Evolutionary conservation across 2,329 filamentous ascomycete species (phyloP), one percentile per base, ranked within the genome.

Genomic region (Aureobasidium sp.): DNA sequence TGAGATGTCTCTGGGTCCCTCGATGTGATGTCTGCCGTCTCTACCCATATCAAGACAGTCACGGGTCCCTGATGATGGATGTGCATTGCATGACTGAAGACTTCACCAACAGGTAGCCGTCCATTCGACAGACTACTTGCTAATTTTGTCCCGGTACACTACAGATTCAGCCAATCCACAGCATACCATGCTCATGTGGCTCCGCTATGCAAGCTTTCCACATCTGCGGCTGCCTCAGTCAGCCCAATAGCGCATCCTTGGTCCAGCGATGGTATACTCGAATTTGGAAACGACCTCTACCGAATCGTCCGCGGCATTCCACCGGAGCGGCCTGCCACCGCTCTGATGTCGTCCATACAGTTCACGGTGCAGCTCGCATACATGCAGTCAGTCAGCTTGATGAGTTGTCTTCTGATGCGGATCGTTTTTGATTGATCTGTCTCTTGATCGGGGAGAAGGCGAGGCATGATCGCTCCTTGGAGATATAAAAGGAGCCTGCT

Each of bases 241-340:
- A 60, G 47, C 47, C 44, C 47, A 44, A 60, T 60, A 50, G 47
- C 47, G 57, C 57, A 60, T 50, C 57, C 57, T 50, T 13, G 13
- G 21, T 6, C 15, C 44, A 36, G 6, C 8, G 49, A 32, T 5
- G 32, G 11, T 45, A 36, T 36, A 34, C n/a, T 32, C 16, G 8
- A 39, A 5, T 2, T 4, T 10, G 11, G 6, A 25, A 3, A 3
- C 4, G 5, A 6, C 3, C 3, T 34, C n/a, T 27, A 5, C 15
- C 32, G 52, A 27, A 3, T 16, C 15, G 27, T 16, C 27, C 29
- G 27, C 25, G 37, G 29, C 15, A 30, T 16, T 16, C 5, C 11
- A 27, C 5, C n/a, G 52, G 8, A 25, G 21, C 29, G 21, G 21
- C 13, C 13, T 58, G 25, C 21, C 42, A 36, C 21, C 32, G 16